phyloP scores from a whole-genome alignment of 495 filamentous ascomycete species.

The Lasiosphaeris hirsuta region DNA sequence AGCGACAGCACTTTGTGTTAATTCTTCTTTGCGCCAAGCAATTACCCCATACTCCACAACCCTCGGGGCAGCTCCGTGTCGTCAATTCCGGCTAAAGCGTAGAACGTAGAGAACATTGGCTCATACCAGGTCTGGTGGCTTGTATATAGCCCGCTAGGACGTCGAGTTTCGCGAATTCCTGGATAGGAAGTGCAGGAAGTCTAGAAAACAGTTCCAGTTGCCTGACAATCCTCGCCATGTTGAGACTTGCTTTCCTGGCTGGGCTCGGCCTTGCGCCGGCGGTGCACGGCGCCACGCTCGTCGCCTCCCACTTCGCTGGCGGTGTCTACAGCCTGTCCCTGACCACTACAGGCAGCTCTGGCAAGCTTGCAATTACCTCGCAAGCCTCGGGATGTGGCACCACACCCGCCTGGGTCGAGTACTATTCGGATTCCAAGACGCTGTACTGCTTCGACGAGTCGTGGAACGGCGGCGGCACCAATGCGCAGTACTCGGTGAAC shows the following conservation, averaged over 20 bases:
- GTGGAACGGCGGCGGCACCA: slow-evolving; percentile 35
- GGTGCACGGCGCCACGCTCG: slow-evolving; percentile 34
- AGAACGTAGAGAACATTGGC: background rate
- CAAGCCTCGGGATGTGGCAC: slow-evolving; percentile 33
- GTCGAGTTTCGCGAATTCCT: too few species aligned
- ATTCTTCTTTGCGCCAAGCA: background rate
- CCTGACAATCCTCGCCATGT: background rate
- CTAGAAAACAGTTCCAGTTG: background rate
- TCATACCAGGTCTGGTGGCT: background rate
- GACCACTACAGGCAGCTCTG: slow-evolving; percentile 14
- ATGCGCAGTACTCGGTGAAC: slow-evolving; percentile 41
- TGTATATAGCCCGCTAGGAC: background rate
- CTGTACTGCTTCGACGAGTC: slow-evolving; percentile 63
- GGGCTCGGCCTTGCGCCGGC: slow-evolving; percentile 23
- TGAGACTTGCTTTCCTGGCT: slow-evolving; percentile 9
- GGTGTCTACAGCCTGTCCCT: slow-evolving; percentile 38
- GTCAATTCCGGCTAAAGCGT: slow-evolving; percentile 5
- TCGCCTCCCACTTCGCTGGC: slow-evolving; percentile 44
- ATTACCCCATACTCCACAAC: background rate
- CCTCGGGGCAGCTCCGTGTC: background rate
- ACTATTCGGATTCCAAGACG: slow-evolving; percentile 39
- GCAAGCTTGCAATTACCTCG: slow-evolving; percentile 31
- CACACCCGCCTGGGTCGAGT: slow-evolving; percentile 55
- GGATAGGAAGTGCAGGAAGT: too few species aligned
- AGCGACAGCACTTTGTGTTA: too few species aligned